Evolutionary conservation across 2,329 filamentous ascomycete genomes (phyloP), one percentile per base, ranked within the genome.

Genomic region (Cucurbitaria berberidis): DNA sequence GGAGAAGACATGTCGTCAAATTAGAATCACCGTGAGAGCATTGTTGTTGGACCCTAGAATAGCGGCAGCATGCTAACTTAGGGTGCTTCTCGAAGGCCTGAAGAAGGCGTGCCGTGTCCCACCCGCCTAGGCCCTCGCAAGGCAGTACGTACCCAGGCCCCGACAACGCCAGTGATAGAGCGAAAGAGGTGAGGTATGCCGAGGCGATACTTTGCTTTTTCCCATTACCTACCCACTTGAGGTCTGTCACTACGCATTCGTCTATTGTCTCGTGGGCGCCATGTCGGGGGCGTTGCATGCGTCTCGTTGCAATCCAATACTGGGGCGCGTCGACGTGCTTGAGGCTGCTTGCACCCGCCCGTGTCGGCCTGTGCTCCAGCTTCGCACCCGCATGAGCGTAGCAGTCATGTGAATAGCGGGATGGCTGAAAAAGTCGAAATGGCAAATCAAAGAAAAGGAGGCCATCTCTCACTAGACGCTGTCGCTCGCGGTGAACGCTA

Each of bases 31-130:
- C n/a, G n/a, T 48, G 39, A 39, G 53, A n/a, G n/a, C n/a, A 48
- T 53, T 50, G 53, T 46, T 55, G 59, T 48, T 54, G 45, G 48
- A 35, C 36, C 48, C 46, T 53, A 57, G 44, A 54, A 60, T 50
- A 50, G 45, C 42, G 41, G 59, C 54, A 55, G 63, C 45, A 36
- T 51, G 48, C 44, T 5, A 26, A 26, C 5, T 9, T 56, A 60
- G 54, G 57, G 45, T 48, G 57, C 62, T 70, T 71, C 68, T 66
- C 58, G 64, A 71, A 70, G 60, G 34, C 19, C 44, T 62, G 57
- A 53, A 57, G 66, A 70, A 70, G 59, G 45, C 34, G 21, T 48
- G 53, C 51, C 51, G 51, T 35, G 48, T 43, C 56, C 47, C 41
- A 43, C 46, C 32, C 18, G 32, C 24, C 45, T 40, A 34, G 29